Evolutionary conservation across 306 rosid genomes (phyloP).

Genomic region (Dicorynia guianensis): DNA sequence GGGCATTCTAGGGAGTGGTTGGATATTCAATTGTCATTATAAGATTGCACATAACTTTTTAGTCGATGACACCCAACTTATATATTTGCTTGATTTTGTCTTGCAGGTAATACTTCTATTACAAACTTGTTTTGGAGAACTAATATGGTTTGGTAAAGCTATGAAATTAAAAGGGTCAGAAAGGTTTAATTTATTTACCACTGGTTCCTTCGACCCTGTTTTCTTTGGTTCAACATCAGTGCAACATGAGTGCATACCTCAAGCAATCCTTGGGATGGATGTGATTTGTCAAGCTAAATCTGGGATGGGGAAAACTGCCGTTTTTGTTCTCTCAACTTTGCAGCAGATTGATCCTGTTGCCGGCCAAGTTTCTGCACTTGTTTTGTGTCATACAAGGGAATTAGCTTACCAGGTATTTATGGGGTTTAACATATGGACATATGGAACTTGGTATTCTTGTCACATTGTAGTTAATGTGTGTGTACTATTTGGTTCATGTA

Average conservation of each 20-base stretch:
- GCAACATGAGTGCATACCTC: conserved; percentile 99
- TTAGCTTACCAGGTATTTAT: conserved; percentile 87
- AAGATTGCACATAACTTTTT: background rate
- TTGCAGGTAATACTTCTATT: conserved; percentile 84
- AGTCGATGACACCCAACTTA: background rate
- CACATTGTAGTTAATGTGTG: background rate
- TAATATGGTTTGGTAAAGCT: conserved; percentile 70
- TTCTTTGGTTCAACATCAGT: conserved; percentile 93
- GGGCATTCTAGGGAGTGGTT: background rate
- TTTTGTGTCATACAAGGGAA: conserved; percentile 95
- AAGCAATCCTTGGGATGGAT: conserved; percentile 99
- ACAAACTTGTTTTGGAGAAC: conserved; percentile 73
- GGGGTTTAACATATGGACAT: background rate
- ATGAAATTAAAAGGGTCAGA: conserved; percentile 66
- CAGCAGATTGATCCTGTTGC: conserved; percentile 99
- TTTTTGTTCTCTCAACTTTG: conserved; percentile 89
- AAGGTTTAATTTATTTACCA: conserved; percentile 80
- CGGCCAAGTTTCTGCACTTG: conserved; percentile 96
- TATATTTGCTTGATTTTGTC: conserved; percentile 21
- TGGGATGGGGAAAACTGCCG: conserved; percentile 99
- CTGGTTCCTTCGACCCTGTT: conserved; percentile 69
- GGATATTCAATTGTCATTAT: background rate
- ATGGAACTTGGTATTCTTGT: background rate
- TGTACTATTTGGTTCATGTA: conserved; percentile 35
- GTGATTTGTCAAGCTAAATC: conserved; percentile 99